Evolutionary conservation across 345 rosid species (phyloP), one percentile per base, ranked within the genome.

Genomic region (Psidium guajava): DNA sequence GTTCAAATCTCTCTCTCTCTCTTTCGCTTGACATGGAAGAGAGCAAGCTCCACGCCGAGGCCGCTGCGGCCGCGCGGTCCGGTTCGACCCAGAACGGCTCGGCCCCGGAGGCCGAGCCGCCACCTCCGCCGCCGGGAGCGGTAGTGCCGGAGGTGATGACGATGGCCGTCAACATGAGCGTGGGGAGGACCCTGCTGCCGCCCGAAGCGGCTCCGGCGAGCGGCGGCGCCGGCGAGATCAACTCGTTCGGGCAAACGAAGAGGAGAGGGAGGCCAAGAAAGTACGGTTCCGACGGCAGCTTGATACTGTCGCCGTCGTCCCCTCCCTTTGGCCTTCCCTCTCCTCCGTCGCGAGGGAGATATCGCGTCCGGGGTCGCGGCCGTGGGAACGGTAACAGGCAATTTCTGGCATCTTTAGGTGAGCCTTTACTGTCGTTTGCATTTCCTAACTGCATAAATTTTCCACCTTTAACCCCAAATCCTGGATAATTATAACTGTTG

Each of bases 401-500:
- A 90, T 91, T 93, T 73, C 91, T 92, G 84, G 89, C 96, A 88
- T 92, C 94, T 83, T 47, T 92, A 85, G 96, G 98, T 93, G 86
- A 81, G 82, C 85, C n/a, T 69, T 32, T 36, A 18, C 40, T 5
- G 20, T 36, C 80, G 18, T 36, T 69, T 24, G 36, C 80, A 69
- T 69, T 36, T 69, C 47, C 6, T 32, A 36, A 0, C 80, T 36
- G 80, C 80, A 18, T 36, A 20, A 44, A 36, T 69, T 24, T 24
- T 18, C 80, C 42, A 20, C 36, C 80, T 32, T 32, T 20, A 10
- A 36, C 80, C 28, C 57, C 25, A 9, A 25, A 28, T 27, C 57
- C 18, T 36, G 58, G 13, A 51, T 16, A 54, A 52, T 54, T n/a
- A 82, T 3, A 74, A 28, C 40, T 2, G 12, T 51, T n/a, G 83